phyloP scores from a whole-genome alignment of 768 basidiomycete genomes.

The Austroboletus eburneus region DNA sequence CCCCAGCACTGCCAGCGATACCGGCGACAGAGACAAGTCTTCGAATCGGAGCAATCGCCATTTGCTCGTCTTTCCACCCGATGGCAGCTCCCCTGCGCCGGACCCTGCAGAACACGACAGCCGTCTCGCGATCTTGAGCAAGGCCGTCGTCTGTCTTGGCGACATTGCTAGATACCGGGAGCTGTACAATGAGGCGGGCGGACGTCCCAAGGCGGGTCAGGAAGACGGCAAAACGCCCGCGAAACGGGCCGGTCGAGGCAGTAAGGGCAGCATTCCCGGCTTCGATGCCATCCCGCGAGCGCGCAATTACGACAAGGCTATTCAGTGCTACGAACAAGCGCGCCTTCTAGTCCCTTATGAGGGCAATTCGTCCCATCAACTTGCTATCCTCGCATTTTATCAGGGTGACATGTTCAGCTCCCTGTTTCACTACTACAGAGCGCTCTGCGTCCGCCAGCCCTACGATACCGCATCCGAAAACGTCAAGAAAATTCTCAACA shows the following conservation, averaged over 20 bases:
- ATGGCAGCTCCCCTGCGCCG: constrained; percentile 43
- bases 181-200: constrained; percentile 72
- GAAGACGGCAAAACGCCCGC: constrained; percentile 46
- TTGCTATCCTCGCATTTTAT: constrained; percentile 89
- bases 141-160: constrained; percentile 86
- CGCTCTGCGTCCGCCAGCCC: constrained; percentile 79
- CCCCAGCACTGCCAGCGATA: constrained; percentile 22
- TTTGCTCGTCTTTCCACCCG: constrained; percentile 61
- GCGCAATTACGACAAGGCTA: constrained; percentile 70
- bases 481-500: constrained; percentile 64
- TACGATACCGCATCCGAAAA: constrained; percentile 90
- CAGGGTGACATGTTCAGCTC: constrained; percentile 77
- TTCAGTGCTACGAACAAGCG: constrained; percentile 83
- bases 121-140: constrained; percentile 75
- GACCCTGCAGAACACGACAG: constrained; percentile 39
- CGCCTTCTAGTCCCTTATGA: constrained; percentile 77
- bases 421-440: constrained; percentile 84
- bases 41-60: constrained; percentile 39
- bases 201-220: constrained; percentile 62
- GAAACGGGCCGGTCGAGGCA: constrained; percentile 41
- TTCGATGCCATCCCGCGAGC: constrained; percentile 49
- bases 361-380: constrained; percentile 93
- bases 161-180: constrained; percentile 94
- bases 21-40: constrained; percentile 17
- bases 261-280: constrained; percentile 44